Base-by-base conservation (phyloP, 306 rosid genomes). In the Quercus berberidifolia region DNA sequence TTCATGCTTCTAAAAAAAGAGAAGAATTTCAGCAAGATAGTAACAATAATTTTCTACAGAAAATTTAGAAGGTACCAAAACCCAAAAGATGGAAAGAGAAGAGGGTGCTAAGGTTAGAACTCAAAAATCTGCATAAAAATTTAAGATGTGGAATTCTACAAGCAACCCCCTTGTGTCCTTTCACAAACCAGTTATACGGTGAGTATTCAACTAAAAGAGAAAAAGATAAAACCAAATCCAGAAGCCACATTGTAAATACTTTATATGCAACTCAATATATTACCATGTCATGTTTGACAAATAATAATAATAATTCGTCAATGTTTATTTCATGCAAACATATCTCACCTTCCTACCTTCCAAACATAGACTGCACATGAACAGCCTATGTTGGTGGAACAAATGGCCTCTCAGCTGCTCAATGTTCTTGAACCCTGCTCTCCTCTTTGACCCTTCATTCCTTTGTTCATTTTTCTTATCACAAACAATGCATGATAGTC, bases 401-500 rank as follows among this genome's bases (percentile, higher is more conserved):
- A 73, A 31, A 55, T 73, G 76, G 41, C 76, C 20, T 55, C 41
- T 30, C 65, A 73, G 49, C 49, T 73, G 76, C 65, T 73, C 65
- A 55, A 73, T 31, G 64, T 55, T 73, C 76, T 31, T 73, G 64
- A 73, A 73, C 64, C 55, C 64, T 2, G 54, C 65, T 55, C 62
- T 55, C 8, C 65, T 55, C 65, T 28, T 20, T 73, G 76, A 54
- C 15, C 76, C 76, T 55, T 73, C 25, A 28, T 25, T 73, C 19
- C 23, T 31, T 57, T 31, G 65, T 28, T 11, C 51, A 8, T 55
- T 55, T 31, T 55, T 54, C 64, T 55, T 55, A 54, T 73, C 76
- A 73, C 76, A 73, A 20, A 73, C 65, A 55, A 33, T 20, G 18
- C 76, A 73, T 73, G 76, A 55, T 10, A 89, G 87, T 86, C 83